Conservation (phyloP, 1,284 basidiomycete species). For the Fomitiporia mediterranea region DNA sequence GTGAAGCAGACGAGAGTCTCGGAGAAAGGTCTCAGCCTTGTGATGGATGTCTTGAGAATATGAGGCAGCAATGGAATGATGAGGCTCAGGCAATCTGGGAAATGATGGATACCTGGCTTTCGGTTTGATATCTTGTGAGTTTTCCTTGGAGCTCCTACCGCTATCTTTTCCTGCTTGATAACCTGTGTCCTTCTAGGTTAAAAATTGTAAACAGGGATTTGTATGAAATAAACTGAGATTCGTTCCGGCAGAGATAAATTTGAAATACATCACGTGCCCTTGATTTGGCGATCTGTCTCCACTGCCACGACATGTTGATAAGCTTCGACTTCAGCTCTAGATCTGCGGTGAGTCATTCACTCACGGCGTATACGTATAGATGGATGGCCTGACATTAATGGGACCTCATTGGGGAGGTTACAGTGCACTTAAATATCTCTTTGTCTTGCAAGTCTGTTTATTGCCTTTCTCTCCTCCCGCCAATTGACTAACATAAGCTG, state of each 20-base stretch:
- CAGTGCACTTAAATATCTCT: constrained; percentile 5
- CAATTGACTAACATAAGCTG: not conserved
- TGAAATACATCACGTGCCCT: no score
- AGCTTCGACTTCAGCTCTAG: no score
- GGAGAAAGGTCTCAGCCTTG: constrained; percentile 32
- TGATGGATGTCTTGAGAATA: constrained; percentile 49
- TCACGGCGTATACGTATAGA: not conserved
- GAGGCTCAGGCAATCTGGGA: constrained; percentile 59
- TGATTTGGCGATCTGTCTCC: no score
- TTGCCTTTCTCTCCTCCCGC: not conserved
- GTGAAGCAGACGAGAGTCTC: constrained; percentile 12
- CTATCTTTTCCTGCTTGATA: no score
- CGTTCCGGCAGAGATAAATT: no score
- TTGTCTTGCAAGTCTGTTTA: constrained; percentile 14
- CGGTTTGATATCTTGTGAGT: no score
- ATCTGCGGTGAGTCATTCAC: no score
- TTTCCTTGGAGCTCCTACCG: no score
- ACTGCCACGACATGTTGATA: no score
- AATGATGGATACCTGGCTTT: constrained; percentile 51
- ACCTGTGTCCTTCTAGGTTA: no score
- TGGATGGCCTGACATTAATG: not conserved
- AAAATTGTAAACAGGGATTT: not conserved
- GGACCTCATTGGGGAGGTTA: constrained; percentile 17
- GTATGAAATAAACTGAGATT: no score
- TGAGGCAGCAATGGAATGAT: constrained; percentile 58